Base-by-base conservation (phyloP, 441 rosid species). In the Bocquillonia castaneifolia region DNA sequence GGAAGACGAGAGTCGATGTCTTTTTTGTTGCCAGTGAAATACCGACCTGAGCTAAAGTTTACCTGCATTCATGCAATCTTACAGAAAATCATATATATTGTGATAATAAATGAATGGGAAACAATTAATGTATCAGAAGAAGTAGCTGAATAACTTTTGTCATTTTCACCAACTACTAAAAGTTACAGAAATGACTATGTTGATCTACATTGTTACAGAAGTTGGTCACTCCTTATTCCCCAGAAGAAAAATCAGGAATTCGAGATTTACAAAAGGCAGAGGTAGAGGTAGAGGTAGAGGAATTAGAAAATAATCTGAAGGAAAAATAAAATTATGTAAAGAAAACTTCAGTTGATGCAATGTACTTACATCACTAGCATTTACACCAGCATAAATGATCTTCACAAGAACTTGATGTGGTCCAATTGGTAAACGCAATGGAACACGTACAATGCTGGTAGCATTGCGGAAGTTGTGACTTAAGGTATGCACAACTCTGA, bases 331-430 rank as follows among this genome's bases (percentile, higher is more conserved):
- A 10, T 58, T 64, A 25, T 57, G 7, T 55, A n/a, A n/a, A n/a
- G n/a, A n/a, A n/a, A 62, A 52, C 10, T 71, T 53, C 70, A 63
- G 36, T 17, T 45, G 32, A 45, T 52, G 74, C n/a, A 14, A n/a
- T 50, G 22, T 77, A 86, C 98, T 90, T 92, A 94, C 99, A 84
- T 94, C 99, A 80, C 99, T 94, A 23, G 99, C 98, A 78, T 94
- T 94, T 66, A 94, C 98, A 71, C 99, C 99, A 64, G 93, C 97
- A 78, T 88, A 92, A 32, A 94, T 62, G 72, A 94, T 80, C 79
- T 94, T 94, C 73, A 94, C 66, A 64, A 94, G 89, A 67, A 86
- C 97, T 37, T 88, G 90, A 72, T 83, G 75, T 55, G 96, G 81
- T 73, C 79, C 84, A 63, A 94, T 84, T 25, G 97, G 97, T 73